Base-by-base conservation (phyloP, 2,329 filamentous ascomycete genomes). In the Aureobasidium uvarum region DNA sequence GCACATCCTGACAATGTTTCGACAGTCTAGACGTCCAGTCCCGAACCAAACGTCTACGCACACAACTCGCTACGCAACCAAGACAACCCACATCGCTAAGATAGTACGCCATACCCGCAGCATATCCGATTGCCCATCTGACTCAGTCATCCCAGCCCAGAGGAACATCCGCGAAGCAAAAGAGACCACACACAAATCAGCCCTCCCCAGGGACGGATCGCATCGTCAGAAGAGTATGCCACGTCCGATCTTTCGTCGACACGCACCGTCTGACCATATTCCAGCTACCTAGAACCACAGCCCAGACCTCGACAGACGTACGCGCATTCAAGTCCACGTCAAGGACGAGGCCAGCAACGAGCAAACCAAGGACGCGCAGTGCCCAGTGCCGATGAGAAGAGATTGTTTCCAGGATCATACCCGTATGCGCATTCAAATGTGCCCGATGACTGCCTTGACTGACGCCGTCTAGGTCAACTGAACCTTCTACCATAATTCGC, bases 1-100 rank as follows among this genome's bases (percentile, higher is more conserved):
- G 55, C 18, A 23, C 55, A 46, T 25, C 28, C 55, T 59, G 55
- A 59, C 55, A 45, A 46, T 20, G 39, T 59, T 38, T 46, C 39
- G 28, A 58, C 55, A 59, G 55, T 25, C 55, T 25, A 59, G 39
- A 36, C 16, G 14, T 5, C 41, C 25, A 46, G 3, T n/a, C 25
- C 18, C 39, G 23, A 33, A 16, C 10, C 25, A 59, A 59, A 46
- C 55, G 55, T 5, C 10, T 10, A 46, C 55, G 55, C 41, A 59
- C 36, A 1, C 55, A 31, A 46, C 11, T n/a, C 55, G 13, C 36
- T 43, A 23, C 28, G 5, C 25, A 59, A 8, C 16, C 41, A 23
- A 23, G 18, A 46, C 39, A 16, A 38, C 2, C n/a, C 25, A 41
- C 28, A 5, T 59, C 41, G 10, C 14, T 18, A 28, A 59, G 28